A percentile compares a stretch with the other conserved stretches of the same genome.
Conservation (phyloP, 1,284 basidiomycete species). For the Sparassis latifolia region DNA sequence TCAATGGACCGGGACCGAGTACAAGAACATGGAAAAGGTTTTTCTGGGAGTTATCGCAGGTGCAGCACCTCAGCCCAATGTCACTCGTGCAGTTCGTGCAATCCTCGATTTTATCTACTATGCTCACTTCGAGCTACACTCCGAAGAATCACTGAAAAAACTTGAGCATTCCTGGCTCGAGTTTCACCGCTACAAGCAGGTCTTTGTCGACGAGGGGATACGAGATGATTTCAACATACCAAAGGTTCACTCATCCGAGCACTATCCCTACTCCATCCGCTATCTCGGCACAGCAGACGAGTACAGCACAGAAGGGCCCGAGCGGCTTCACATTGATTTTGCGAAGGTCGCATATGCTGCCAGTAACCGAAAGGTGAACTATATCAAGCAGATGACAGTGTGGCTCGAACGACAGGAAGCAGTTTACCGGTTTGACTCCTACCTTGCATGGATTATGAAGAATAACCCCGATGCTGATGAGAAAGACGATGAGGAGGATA, state of each 20-base stretch:
- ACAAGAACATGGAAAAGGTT: slow-evolving; percentile 20
- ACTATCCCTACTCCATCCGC: slow-evolving; percentile 16
- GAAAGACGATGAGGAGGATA: too few species aligned
- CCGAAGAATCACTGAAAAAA: slow-evolving; percentile 8
- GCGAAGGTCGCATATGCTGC: slow-evolving; percentile 16
- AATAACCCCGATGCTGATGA: too few species aligned
- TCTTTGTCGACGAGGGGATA: slow-evolving; percentile 14
- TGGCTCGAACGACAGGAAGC: slow-evolving; percentile 3
- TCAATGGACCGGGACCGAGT: slow-evolving; percentile 23
- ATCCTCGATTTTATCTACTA: slow-evolving; percentile 26
- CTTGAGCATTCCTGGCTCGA: slow-evolving; percentile 8
- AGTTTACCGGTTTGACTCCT: slow-evolving; percentile 5
- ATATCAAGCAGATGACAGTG: background rate
- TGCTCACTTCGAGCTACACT: slow-evolving; percentile 14
- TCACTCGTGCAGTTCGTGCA: slow-evolving; percentile 11
- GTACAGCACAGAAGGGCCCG: slow-evolving; percentile 20
- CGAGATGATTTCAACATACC: slow-evolving; percentile 23
- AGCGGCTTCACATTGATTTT: slow-evolving; percentile 23
- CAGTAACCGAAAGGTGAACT: background rate
- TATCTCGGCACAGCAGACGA: slow-evolving; percentile 16
- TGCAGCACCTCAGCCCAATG: slow-evolving; percentile 4
- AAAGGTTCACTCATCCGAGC: slow-evolving; percentile 22
- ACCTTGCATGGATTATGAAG: background rate
- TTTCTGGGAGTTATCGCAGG: slow-evolving; percentile 19
- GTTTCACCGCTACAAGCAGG: slow-evolving; percentile 21